Base-by-base conservation (phyloP, 768 basidiomycete species). In the Hygrophorus pudorinus region DNA sequence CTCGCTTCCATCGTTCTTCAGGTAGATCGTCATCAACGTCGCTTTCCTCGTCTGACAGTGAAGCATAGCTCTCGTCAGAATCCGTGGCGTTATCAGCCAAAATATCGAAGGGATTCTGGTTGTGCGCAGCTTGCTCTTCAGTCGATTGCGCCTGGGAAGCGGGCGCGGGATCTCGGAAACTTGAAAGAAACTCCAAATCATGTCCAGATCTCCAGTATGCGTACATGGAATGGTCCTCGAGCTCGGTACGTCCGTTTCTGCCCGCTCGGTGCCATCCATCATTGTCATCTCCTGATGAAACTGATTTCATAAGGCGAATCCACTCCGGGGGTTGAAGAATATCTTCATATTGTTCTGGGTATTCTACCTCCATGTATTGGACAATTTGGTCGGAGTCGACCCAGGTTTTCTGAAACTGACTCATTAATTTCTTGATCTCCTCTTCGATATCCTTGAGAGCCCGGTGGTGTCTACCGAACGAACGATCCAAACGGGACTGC, bases 121-220 rank as follows among this genome's bases (percentile, higher is more conserved):
- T 11, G 4, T 20, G 38, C 6, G 18, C 30, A n/a, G 20, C 17
- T 16, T 33, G 16, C 4, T 14, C 20, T 5, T 9, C 6, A n/a
- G n/a, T 20, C 3, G 14, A 11, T 41, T 42, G 16, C 13, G 14
- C 1, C 17, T 36, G 42, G 24, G 37, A 9, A 18, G 20, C 5
- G 14, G 30, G n/a, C 10, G 30, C 14, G 18, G 30, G 42, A 40
- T 52, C 41, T 14, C 31, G 18, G 29, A 38, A 35, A 29, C 14
- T 44, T 24, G 60, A 53, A 32, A 79, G 49, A 51, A 78, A 81
- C 2, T 57, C 60, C 2, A 81, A 43, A 51, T 82, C 79, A 0
- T 53, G 44, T 4, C 64, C 65, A 4, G 57, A 50, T 42, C 58
- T 60, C 81, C 80, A 82, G 46, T 72, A 77, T 0, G 64, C 67